Percentiles rank a stretch among this genome's conserved stretches.
Evolutionary conservation across 768 basidiomycete species (phyloP).

Genomic region (Suillus subluteus): DNA sequence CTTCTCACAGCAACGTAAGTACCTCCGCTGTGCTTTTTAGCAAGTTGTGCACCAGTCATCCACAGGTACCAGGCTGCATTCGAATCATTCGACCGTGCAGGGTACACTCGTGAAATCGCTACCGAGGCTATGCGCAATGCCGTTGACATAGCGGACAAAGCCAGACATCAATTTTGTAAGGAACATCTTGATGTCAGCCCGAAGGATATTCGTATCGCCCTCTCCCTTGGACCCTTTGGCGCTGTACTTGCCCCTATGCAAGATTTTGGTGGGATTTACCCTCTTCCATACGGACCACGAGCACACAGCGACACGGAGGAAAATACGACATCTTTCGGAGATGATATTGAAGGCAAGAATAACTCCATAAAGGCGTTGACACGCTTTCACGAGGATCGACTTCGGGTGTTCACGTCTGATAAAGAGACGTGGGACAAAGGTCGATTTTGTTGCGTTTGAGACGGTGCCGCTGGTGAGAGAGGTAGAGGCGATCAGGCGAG

Average conservation of each 20-base stretch:
- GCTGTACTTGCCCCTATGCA: conserved; percentile 66
- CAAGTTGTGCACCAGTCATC: not conserved
- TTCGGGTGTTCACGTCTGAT: conserved; percentile 56
- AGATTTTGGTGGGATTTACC: conserved; percentile 77
- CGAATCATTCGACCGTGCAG: conserved; percentile 54
- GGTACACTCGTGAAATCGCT: conserved; percentile 48
- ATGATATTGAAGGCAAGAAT: conserved; percentile 35
- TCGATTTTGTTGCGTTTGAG: conserved; percentile 78
- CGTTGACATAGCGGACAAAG: conserved; percentile 54
- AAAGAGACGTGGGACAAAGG: conserved; percentile 50
- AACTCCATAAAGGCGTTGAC: conserved; percentile 54
- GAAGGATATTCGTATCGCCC: conserved; percentile 50
- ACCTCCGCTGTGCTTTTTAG: not conserved
- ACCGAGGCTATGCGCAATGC: conserved; percentile 53
- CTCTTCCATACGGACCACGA: conserved; percentile 72
- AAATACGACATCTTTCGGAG: conserved; percentile 49
- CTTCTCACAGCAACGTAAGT: conserved; percentile 72
- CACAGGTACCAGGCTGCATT: conserved; percentile 69
- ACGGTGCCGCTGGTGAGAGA: conserved; percentile 73
- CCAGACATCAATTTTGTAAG: conserved; percentile 39
- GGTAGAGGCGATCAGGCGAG: conserved; percentile 63
- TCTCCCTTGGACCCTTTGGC: conserved; percentile 79
- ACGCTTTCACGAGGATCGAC: conserved; percentile 65
- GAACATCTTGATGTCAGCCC: conserved; percentile 21
- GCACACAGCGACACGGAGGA: conserved; percentile 36